Evolutionary conservation across 257 asterid genomes (phyloP), one percentile per base, ranked within the genome.

Genomic region (Nemophila menziesii): DNA sequence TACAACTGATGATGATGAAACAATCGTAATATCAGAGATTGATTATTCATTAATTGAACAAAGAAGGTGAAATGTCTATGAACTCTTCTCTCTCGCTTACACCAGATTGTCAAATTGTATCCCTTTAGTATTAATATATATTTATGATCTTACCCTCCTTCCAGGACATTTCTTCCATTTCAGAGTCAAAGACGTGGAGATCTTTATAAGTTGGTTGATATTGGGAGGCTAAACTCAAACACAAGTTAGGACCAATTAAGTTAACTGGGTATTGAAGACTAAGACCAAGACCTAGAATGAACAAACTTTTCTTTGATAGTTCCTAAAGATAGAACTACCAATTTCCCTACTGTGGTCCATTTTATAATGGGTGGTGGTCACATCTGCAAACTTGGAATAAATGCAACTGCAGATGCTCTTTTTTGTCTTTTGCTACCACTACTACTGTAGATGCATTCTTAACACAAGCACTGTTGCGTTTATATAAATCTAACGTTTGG

Each of bases 1-100:
- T n/a, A 86, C 93, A 45, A 77, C 97, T 10, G 93, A 82, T 61
- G 93, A 86, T 24, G 89, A 82, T 14, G 89, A 87, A 72, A 73
- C 74, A 11, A 65, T 63, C 17, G 43, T 87, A 38, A 62, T 87
- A 42, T 62, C 92, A 38, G 95, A 82, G 62, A 70, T 79, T 48
- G 95, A 87, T 61, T 87, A 87, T 65, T 77, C 97, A 18, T 61
- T 77, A 51, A 59, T 77, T 19, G 86, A 79, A 57, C 95, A 74
- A 65, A 73, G 89, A 70, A 73, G 97, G 97, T 86, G 57, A 48
- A 29, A 40, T 47, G 49, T 47, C 20, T 42, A 4, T 22, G 36
- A 29, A 13, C 9, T 29, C 11, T 27, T 18, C 9, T n/a, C 34
- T 12, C 8, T 17, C 5, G 3, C 11, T 4, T 26, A 16, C 10